Base-by-base conservation (phyloP, 2,329 filamentous ascomycete genomes). In the Colletotrichum sp. region DNA sequence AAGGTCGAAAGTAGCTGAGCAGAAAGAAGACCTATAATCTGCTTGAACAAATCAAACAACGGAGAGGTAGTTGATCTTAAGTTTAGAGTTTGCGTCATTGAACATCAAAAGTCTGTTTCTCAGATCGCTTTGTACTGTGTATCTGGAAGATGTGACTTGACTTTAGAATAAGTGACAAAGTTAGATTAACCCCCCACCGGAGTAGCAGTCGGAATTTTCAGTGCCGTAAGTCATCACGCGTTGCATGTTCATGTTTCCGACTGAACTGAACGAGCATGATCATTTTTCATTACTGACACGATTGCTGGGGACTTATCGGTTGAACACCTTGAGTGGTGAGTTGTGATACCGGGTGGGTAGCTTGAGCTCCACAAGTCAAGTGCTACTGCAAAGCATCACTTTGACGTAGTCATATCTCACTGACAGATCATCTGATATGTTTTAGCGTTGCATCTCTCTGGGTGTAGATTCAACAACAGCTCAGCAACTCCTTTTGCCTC, bases 361-460 rank as follows among this genome's bases (percentile, higher is more conserved):
- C n/a, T 22, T 52, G 12, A 52, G 44, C 11, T 52, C 44, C 44
- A 52, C 39, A 44, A n/a, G 5, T 44, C 39, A 44, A n/a, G 39
- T 5, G 8, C 44, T 25, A 22, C n/a, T 52, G 11, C 44, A 5
- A 22, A 8, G 3, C 11, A 52, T 52, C n/a, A 22, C n/a, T 7
- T 22, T 13, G 1, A 52, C 3, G 11, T 22, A 2, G n/a, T 13
- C n/a, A 52, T 5, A 52, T 52, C 6, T 52, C n/a, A 52, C 6
- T 52, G n/a, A n/a, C 1, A 1, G n/a, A 22, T 22, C 0, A 0
- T 13, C 12, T 13, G 4, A 13, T 22, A 3, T 12, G n/a, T 22
- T 52, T 8, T 0, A 9, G 5, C 44, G n/a, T 52, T 12, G 44
- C 6, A 13, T 52, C 6, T 22, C 4, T 52, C 4, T 8, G 3